Conservation (phyloP, 345 rosid genomes). For the Hibiscus trionum region DNA sequence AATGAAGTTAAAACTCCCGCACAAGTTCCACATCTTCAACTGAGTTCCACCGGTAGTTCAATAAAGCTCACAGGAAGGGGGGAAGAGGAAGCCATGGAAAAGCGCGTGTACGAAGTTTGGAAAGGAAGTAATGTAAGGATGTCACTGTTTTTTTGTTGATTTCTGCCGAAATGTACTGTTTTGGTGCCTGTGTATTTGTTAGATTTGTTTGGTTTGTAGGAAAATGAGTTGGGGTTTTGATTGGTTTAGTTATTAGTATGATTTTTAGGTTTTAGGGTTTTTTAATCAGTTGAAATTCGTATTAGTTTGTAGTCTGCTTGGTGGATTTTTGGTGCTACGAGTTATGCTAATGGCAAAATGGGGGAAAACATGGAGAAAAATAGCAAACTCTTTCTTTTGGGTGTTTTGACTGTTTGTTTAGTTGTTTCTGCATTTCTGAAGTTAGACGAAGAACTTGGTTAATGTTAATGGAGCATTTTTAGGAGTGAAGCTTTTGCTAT, state of each 20-base stretch:
- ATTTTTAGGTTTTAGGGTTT: not conserved
- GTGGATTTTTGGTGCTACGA: conserved; percentile 1
- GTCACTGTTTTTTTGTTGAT: not conserved
- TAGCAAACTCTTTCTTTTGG: not conserved
- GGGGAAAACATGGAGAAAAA: not conserved
- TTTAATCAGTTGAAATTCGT: not conserved
- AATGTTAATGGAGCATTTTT: not conserved
- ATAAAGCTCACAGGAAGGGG: not conserved
- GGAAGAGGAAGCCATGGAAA: conserved; percentile 40
- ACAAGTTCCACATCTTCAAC: conserved; percentile 26
- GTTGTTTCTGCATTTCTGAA: not conserved
- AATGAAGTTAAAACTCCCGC: conserved; percentile 23
- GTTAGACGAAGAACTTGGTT: not conserved
- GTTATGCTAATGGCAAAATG: conserved; percentile 8
- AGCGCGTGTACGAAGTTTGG: conserved; percentile 83
- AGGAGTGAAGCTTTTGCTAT: not conserved
- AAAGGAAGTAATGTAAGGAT: conserved; percentile 81
- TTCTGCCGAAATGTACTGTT: conserved; percentile 8
- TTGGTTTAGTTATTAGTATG: conserved; percentile 8
- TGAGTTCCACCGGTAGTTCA: conserved; percentile 31
- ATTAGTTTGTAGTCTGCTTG: not conserved
- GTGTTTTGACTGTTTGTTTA: not conserved
- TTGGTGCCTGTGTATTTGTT: conserved; percentile 19
- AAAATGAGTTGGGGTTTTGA: conserved; percentile 11
- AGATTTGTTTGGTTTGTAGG: conserved; percentile 16